These are phyloP conservation scores for Phytophthora pinifolia DNA, from an alignment of 352 stramenopile species.

Conservation along the genomic window DNA sequence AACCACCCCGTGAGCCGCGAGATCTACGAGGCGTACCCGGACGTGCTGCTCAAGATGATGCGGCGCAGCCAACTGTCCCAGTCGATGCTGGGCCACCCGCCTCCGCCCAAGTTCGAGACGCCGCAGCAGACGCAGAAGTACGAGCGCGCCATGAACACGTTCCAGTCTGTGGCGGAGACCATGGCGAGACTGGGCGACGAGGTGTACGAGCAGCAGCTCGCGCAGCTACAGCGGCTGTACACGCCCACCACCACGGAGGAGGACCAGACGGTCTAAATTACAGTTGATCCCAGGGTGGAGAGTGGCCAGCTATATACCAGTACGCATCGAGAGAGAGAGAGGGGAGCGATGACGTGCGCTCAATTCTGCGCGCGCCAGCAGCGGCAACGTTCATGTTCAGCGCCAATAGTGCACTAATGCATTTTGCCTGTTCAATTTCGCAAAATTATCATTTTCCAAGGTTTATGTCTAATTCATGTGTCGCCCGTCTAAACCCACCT, in stretches of 20 bases:
- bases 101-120: constrained; percentile 76
- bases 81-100: constrained; percentile 62
- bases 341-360: neutral
- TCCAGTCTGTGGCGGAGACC: constrained; percentile 70
- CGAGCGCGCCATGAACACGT: constrained; percentile 61
- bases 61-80: constrained; percentile 70
- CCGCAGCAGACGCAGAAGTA: constrained; percentile 77
- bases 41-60: constrained; percentile 86
- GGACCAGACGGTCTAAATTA: constrained; percentile 60
- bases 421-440: neutral
- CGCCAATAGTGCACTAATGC: constrained; percentile 10
- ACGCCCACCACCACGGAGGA: constrained; percentile 45
- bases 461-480: no score
- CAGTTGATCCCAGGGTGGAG: constrained; percentile 1
- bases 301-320: constrained; percentile 13
- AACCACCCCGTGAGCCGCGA: constrained; percentile 85
- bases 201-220: constrained; percentile 73
- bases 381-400: constrained; percentile 22
- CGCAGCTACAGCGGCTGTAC: constrained; percentile 81
- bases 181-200: constrained; percentile 74
- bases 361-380: neutral
- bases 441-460: neutral
- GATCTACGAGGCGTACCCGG: constrained; percentile 85
- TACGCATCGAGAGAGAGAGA: constrained; percentile 15
- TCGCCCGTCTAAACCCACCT: no score